Base-by-base conservation (phyloP, 306 rosid species). In the Quercus glauca region DNA sequence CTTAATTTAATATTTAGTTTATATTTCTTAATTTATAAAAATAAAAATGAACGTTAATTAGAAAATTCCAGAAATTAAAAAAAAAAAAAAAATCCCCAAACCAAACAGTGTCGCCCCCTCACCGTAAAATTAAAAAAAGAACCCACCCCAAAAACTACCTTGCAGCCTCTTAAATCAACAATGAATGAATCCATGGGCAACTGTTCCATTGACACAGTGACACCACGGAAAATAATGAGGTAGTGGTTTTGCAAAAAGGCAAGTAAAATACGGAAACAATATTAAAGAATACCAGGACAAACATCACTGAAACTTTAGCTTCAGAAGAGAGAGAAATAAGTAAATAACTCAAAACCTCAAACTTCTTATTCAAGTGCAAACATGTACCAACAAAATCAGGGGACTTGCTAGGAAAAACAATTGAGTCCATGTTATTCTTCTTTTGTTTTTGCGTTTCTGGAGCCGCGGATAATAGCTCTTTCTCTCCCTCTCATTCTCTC, bases 171-270 rank as follows among this genome's bases (percentile, higher is more conserved):
- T 69, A 96, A 87, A 87, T 96, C 99, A 72, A 96, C 77, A 57
- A 96, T 93, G 89, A 37, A 37, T 37, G 45, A 96, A 96, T 55
- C 93, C 98, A 57, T 96, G 98, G 69, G 99, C 99, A 82, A 81
- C 86, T 9, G 98, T 93, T 86, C 98, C 97, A 79, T 91, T 37
- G 45, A 7, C 45, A 37, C 45, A 37, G 2, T 96, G 83, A 93
- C 99, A 81, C 99, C 98, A 13, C 99, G 94, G 94, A 96, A 91
- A 73, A 96, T 98, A 79, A 96, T 78, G 0, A 97, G 99, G 82
- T 86, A 96, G 72, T 93, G 25, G 65, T 85, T 78, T 97, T 93
- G 91, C 15, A 72, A 11, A 80, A 56, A 5, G 51, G 80, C 80
- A 78, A 78, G 55, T 69, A 61, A 60, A 23, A 78, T 43, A 73